Base-by-base conservation (phyloP, 2,329 filamentous ascomycete species). In the Cladosporium sp. region DNA sequence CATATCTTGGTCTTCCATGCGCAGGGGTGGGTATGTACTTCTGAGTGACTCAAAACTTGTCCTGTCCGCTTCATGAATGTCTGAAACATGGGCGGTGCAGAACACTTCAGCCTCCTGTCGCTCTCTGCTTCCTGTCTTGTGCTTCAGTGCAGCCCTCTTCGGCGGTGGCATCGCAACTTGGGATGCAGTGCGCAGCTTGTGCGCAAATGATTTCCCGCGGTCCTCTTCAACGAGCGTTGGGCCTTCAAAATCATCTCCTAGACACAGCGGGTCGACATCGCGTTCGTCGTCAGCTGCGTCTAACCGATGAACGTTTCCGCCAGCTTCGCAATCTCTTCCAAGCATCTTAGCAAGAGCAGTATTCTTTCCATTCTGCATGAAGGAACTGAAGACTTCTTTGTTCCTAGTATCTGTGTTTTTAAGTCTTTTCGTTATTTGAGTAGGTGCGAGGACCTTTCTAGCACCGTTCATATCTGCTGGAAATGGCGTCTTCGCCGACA, bases 111-210 rank as follows among this genome's bases (percentile, higher is more conserved):
- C 16, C 16, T 18, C 16, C 16, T 18, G 16, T 18, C 16, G 16
- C 16, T 28, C 22, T 28, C 22, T 28, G 22, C 4, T 28, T 28
- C 22, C 22, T 28, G 22, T 28, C 22, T 28, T 28, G 22, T 28
- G 22, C 22, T 28, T 28, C 22, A 28, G 22, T 28, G 5, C 22
- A 28, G 4, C 22, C 22, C 22, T 38, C 37, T 41, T 40, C 33
- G 59, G 60, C 16, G 59, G 61, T 6, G 60, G 61, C 61, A 63
- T 63, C 2, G 54, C 56, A 11, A 53, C n/a, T 40, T 62, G 61
- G 11, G 59, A 63, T 13, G 54, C 53, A 9, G 59, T 59, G 14
- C 44, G 58, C n/a, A 49, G 22, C 22, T 49, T 8, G 22, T 43
- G 22, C 22, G 22, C 22, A 28, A 28, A 28, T n/a, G 19, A 42